Evolutionary conservation across 169 alveolate genomes (phyloP), one percentile per base, ranked within the genome.

Genomic region (Ichthyophthirius multifiliis): DNA sequence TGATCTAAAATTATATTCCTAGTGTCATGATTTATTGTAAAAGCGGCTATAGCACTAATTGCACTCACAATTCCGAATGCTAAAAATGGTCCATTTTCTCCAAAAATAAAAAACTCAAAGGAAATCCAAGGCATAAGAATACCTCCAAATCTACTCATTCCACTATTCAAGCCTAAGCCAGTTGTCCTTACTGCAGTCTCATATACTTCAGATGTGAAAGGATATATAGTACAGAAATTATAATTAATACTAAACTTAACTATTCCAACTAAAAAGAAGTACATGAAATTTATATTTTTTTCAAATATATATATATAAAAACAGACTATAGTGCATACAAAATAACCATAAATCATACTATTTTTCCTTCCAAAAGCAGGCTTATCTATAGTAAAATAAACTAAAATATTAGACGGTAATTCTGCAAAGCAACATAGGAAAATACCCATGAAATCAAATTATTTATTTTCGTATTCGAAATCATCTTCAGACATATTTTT

Each of bases 61-160:
- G 62, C 77, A 39, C 77, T 37, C 4, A 67, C 30, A 13, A 67
- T 39, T n/a, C 43, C 77, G 30, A 35, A 67, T 5, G 39, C 46
- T 10, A 67, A 12, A 34, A 67, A 39, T 7, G 77, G 77, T 5
- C 77, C 77, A 12, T 47, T 67, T 18, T 35, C 46, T 67, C 77
- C 77, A 0, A 67, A 20, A n/a, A 35, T 12, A 3, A 34, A 67
- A 12, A 67, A 67, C 7, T 37, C 13, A 34, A 67, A 16, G 23
- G 77, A 34, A 16, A 67, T 30, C 77, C 77, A 67, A 34, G 77
- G 77, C 77, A 67, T 67, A 5, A 67, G 6, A 0, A 67, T 41
- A 9, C 77, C 77, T 7, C 77, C 77, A 15, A 67, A 67, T 39
- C 77, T 67, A 30, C 63, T 18, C 0, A 67, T 62, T n/a, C 64